Evolutionary conservation across 176 grass and related monocot species (phyloP).

Genomic region (Aegilops tauschii): DNA sequence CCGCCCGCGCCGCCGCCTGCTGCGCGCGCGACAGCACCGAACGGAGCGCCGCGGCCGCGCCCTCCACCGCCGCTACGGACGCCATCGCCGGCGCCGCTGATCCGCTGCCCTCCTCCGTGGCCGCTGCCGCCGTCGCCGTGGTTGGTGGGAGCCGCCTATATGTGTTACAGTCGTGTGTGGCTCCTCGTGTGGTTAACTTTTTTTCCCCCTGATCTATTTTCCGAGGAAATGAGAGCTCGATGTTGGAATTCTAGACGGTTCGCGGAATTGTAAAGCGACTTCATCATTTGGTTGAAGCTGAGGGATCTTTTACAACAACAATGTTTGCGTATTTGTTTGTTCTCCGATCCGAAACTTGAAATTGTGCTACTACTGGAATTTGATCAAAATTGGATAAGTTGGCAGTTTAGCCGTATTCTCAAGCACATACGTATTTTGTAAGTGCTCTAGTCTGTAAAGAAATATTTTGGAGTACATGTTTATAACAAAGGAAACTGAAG

Average conservation of each 20-base stretch:
- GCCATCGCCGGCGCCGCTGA: slow-evolving; percentile 37
- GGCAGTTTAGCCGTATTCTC: no score
- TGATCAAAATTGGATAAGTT: no score
- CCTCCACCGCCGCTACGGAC: slow-evolving; percentile 45
- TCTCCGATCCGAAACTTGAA: no score
- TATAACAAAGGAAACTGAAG: no score
- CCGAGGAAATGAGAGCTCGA: not conserved
- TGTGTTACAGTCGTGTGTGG: not conserved
- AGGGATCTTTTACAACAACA: no score
- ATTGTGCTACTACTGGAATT: no score
- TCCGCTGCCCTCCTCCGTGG: slow-evolving; percentile 13
- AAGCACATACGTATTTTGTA: no score
- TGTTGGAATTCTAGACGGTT: not conserved
- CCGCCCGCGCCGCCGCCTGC: slow-evolving; percentile 61
- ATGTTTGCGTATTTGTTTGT: no score
- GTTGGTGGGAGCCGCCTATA: slow-evolving; percentile 9
- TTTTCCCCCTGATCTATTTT: not conserved
- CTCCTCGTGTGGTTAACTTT: not conserved
- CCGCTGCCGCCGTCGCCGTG: slow-evolving; percentile 11
- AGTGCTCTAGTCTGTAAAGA: no score
- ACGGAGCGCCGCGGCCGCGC: slow-evolving; percentile 52
- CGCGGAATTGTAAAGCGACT: no score
- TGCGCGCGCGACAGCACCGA: slow-evolving; percentile 71
- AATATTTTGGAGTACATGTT: no score
- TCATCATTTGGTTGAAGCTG: no score